Evolutionary conservation across 2,329 filamentous ascomycete species (phyloP), one percentile per base, ranked within the genome.

Genomic region (Trichoderma brevicompactum): DNA sequence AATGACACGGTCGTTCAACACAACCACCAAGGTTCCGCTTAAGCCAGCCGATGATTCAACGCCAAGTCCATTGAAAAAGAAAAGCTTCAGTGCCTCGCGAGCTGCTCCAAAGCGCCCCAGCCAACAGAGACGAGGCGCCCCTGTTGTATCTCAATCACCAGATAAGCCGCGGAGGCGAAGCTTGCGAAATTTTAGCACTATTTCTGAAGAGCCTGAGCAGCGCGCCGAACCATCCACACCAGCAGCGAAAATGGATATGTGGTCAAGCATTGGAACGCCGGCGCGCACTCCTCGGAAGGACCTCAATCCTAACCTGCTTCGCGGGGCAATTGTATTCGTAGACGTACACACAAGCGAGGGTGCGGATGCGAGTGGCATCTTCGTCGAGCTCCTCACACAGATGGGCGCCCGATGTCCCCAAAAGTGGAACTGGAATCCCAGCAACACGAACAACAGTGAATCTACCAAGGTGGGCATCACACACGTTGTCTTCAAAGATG

Each of bases 401-500:
- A 93, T 96, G 86, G 93, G 93, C 10, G 93, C 93, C 19, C 85
- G 87, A 52, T 92, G 91, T 71, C 84, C 94, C 49, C 91, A 89
- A 77, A 83, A 82, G 13, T 95, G 92, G 92, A 80, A 81, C 50
- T 94, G 91, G 89, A 89, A 89, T 72, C 86, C 87, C 7, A 77
- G 66, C 61, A 78, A 76, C 52, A 66, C 74, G 19, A 69, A 73
- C 3, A 70, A 71, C 28, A 72, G 72, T 41, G 80, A 82, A 13
- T 72, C 73, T 6, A 75, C 76, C 55, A 90, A 87, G 74, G 80
- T 92, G 66, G 90, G 89, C 5, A 92, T 96, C 71, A 96, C 92
- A 0, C 93, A 97, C 73, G 91, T 97, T 7, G 87, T 97, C 7
- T 97, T 89, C 81, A 97, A 96, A 76, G 93, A 96, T 73, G 93